Evolutionary conservation across 2,329 filamentous ascomycete species (phyloP), one percentile per base, ranked within the genome.

Genomic region (Aspergillus persii): DNA sequence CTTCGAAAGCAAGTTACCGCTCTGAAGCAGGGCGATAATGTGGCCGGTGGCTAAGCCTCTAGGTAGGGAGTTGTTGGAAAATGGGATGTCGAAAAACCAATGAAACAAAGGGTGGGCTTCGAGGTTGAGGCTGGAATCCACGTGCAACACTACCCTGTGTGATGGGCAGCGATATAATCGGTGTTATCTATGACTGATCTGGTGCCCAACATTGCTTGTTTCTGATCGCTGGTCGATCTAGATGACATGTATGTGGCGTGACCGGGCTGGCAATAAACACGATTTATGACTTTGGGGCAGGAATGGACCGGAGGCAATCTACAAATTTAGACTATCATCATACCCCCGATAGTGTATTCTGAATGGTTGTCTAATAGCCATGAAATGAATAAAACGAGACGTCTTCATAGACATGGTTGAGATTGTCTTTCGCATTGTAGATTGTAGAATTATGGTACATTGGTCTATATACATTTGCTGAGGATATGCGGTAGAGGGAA

Each of bases 1-100:
- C 73, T 81, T 31, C 76, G 79, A 46, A 81, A 80, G 65, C 79
- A 81, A 62, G 68, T 81, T 11, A 70, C 76, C 1, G 65, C 72
- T 9, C 66, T 79, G 46, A 77, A 75, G 46, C 73, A 77, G 59
- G 67, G 67, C 33, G 73, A 65, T 8, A 72, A 66, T 61, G 67
- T 71, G 11, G 66, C 73, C 18, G 75, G 75, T 33, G 74, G 75
- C 56, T 77, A 66, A 76, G 60, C 33, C 30, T 47, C 15, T 18
- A 30, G 7, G 26, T 11, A 23, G 18, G 18, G 18, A 23, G 18
- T 23, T 23, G 18, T 41, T 8, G 7, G 15, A 8, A 30, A 26
- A 44, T 31, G 30, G 30, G 8, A 31, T 8, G 30, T 31, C 18
- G 18, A 23, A 23, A 23, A 23, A 23, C 18, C 18, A 23, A 23